Evolutionary conservation across 139 green algal genomes (phyloP).

Genomic region (Micractinium conductrix): DNA sequence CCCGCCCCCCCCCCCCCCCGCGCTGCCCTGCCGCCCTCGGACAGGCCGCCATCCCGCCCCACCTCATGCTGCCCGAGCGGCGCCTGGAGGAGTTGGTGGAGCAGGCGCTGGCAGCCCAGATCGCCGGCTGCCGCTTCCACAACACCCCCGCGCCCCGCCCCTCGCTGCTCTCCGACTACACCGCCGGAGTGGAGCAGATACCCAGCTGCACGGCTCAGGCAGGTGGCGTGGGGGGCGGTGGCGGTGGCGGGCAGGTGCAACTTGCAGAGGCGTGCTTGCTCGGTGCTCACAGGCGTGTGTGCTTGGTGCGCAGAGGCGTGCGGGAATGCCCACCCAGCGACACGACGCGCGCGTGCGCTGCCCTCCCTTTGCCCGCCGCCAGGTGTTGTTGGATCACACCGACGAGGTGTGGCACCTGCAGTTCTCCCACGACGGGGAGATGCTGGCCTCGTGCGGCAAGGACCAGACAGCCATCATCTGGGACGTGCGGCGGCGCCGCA

Average conservation of each 20-base stretch:
- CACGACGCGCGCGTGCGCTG: too few species aligned
- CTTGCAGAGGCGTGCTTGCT: too few species aligned
- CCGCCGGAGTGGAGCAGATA: conserved; percentile 38
- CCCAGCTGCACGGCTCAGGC: conserved; percentile 34
- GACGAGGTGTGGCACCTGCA: conserved; percentile 95
- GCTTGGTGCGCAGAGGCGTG: too few species aligned
- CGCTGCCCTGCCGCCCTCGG: neutral
- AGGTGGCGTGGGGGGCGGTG: too few species aligned
- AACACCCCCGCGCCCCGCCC: conserved; percentile 8
- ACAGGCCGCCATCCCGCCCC: conserved; percentile 59
- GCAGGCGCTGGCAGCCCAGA: conserved; percentile 72
- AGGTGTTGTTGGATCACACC: conserved; percentile 78
- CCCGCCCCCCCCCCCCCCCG: neutral
- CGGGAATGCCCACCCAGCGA: too few species aligned
- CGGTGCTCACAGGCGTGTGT: too few species aligned
- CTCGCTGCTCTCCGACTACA: conserved; percentile 39
- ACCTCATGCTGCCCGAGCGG: conserved; percentile 65
- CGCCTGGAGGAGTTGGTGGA: conserved; percentile 76
- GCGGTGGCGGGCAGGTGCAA: neutral
- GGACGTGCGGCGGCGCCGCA: conserved; percentile 42
- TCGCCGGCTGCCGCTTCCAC: neutral
- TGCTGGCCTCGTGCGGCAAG: conserved; percentile 82
- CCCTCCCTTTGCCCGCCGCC: neutral
- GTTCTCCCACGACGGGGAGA: conserved; percentile 81
- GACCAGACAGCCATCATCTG: conserved; percentile 74